phyloP scores from a whole-genome alignment of 495 filamentous ascomycete genomes.

The Tuber magnatum region DNA sequence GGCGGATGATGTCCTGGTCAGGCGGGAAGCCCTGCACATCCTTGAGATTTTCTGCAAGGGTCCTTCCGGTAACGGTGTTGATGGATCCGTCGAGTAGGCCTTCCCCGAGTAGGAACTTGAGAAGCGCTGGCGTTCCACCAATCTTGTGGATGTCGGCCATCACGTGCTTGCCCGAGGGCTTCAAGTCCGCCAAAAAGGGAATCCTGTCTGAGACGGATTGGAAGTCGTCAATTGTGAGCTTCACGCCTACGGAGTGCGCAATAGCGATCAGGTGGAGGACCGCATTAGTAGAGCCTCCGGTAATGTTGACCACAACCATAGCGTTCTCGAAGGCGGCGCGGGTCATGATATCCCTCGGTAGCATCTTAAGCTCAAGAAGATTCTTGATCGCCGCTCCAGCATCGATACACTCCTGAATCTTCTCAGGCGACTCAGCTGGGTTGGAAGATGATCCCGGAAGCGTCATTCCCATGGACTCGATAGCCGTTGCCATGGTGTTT shows the following conservation, averaged over 20 bases:
- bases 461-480: constrained; percentile 92
- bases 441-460: constrained; percentile 88
- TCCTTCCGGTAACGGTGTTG: constrained; percentile 92
- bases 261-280: constrained; percentile 96
- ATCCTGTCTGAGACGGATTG: constrained; percentile 84
- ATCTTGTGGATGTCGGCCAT: constrained; percentile 87
- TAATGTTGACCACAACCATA: constrained; percentile 91
- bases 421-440: constrained; percentile 78
- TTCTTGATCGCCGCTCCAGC: constrained; percentile 82
- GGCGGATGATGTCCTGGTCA: constrained; percentile 86
- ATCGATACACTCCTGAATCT: constrained; percentile 75
- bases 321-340: constrained; percentile 91
- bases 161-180: constrained; percentile 95
- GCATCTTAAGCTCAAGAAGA: constrained; percentile 78
- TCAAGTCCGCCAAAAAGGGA: constrained; percentile 91
- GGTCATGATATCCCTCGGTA: constrained; percentile 82
- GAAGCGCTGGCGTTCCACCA: constrained; percentile 81
- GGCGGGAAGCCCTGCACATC: constrained; percentile 67
- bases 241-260: constrained; percentile 84
- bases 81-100: constrained; percentile 78
- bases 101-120: constrained; percentile 87
- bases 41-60: constrained; percentile 82
- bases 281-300: constrained; percentile 92
- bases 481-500: constrained; percentile 97
- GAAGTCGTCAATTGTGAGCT: constrained; percentile 96